phyloP scores from a whole-genome alignment of 1,284 basidiomycete species.

The Termitomyces sp. region DNA sequence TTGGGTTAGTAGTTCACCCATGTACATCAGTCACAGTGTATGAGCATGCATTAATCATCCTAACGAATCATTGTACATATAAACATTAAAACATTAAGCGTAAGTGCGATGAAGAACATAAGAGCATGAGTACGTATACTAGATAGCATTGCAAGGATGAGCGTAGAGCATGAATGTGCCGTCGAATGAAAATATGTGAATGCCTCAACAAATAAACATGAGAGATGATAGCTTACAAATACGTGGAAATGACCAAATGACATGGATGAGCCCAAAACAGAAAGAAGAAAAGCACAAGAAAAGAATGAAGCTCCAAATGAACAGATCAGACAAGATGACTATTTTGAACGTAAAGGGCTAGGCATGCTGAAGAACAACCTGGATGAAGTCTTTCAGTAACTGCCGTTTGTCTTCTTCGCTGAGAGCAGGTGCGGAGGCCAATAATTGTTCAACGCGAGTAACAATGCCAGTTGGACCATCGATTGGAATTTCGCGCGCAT shows the following conservation, averaged over 20 bases:
- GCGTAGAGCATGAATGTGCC: slow-evolving; percentile 8
- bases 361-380: slow-evolving; percentile 57
- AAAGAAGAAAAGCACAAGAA: neutral
- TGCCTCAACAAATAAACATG: slow-evolving; percentile 2
- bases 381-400: slow-evolving; percentile 56
- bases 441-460: slow-evolving; percentile 52
- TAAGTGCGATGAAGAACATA: slow-evolving; percentile 12
- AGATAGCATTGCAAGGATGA: slow-evolving; percentile 17
- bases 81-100: slow-evolving; percentile 14
- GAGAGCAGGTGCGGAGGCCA: slow-evolving; percentile 44
- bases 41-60: slow-evolving; percentile 17
- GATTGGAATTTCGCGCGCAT: slow-evolving; percentile 67
- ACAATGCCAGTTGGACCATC: slow-evolving; percentile 67
- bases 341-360: slow-evolving; percentile 21
- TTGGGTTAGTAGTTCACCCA: neutral
- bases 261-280: slow-evolving; percentile 4
- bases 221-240: slow-evolving; percentile 1
- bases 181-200: slow-evolving; percentile 7
- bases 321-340: neutral
- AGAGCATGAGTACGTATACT: slow-evolving; percentile 10
- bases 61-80: slow-evolving; percentile 14
- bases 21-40: slow-evolving; percentile 8
- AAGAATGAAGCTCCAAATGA: neutral
- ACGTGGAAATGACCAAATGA: neutral
- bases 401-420: slow-evolving; percentile 43